Base-by-base conservation (phyloP, 129 eudicot genomes). In the Sambucus nigra region DNA sequence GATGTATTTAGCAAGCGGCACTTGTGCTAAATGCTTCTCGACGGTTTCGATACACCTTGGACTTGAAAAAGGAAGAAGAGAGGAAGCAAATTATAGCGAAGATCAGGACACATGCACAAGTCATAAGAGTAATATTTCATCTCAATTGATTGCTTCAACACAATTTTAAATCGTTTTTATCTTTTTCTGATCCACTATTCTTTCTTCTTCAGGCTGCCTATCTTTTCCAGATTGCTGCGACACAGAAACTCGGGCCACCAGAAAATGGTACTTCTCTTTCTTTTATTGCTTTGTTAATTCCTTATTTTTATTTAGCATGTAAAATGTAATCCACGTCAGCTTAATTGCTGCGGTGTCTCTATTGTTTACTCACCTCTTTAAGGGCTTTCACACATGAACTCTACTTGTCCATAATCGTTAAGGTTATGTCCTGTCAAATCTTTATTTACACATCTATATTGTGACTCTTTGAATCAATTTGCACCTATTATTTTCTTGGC, bases 1-100 rank as follows among this genome's bases (percentile, higher is more conserved):
- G 32, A 57, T 48, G 64, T 24, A 50, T 74, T 45, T 55, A 88
- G 97, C 95, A 84, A 88, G 97, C 97, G 20, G 95, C 97, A 25
- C 88, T 88, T 41, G 97, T 84, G 49, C 54, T 88, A 48, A 88
- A 88, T 76, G 97, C 97, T 51, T 80, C 97, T 40, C 88, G 97
- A 48, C 78, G 97, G 63, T 88, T 88, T 67, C 87, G 97, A 18
- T 88, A 84, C 69, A 88, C 97, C 20, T 68, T 88, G 95, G 97
- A 88, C 67, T 63, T 88, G 76, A 88, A 84, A 69, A 88, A 58
- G 71, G 97, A 82, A 63, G 95, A 88, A 70, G 97, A 84, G 67
- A 81, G 76, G 73, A 84, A 76, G 79, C 61, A 84, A 59, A 59
- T 73, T 25, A 69, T 88, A 54, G 76, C 85, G 10, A 88, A 81